Conservation (phyloP, 495 filamentous ascomycete genomes). For the Apodospora peruviana region DNA sequence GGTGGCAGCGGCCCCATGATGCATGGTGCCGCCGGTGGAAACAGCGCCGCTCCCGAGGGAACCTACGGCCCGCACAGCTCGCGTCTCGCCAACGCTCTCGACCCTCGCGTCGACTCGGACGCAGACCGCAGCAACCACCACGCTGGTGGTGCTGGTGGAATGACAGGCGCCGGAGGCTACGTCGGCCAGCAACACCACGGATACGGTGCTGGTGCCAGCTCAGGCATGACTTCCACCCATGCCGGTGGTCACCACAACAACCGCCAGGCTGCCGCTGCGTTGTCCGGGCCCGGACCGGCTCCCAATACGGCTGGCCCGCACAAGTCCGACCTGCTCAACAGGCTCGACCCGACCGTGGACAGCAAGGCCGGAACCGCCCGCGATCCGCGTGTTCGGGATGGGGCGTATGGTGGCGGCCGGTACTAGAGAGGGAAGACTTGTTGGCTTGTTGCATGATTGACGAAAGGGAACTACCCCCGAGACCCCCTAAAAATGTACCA, state of each 20-base stretch:
- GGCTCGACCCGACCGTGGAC: slow-evolving; percentile 47
- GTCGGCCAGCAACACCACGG: not conserved
- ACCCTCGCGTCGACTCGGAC: slow-evolving; percentile 46
- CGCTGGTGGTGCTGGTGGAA: not conserved
- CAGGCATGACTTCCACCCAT: not conserved
- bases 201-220: not conserved
- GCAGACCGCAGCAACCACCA: slow-evolving; percentile 25
- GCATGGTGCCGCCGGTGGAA: slow-evolving; percentile 8
- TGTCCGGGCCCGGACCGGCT: slow-evolving; percentile 21
- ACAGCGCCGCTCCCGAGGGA: slow-evolving; percentile 21
- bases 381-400: not conserved
- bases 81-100: slow-evolving; percentile 36
- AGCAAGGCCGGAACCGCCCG: slow-evolving; percentile 10
- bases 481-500: too few relatives aligned
- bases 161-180: not conserved
- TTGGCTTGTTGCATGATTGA: not conserved
- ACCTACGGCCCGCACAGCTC: slow-evolving; percentile 32
- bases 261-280: slow-evolving; percentile 2
- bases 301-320: slow-evolving; percentile 45
- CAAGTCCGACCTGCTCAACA: slow-evolving; percentile 43
- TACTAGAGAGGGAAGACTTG: not conserved
- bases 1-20: not conserved
- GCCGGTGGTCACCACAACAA: not conserved
- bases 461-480: too few relatives aligned
- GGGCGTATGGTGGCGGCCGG: not conserved